Evolutionary conservation across 768 basidiomycete species (phyloP), one percentile per base, ranked within the genome.

Genomic region (Suillus bovinus): DNA sequence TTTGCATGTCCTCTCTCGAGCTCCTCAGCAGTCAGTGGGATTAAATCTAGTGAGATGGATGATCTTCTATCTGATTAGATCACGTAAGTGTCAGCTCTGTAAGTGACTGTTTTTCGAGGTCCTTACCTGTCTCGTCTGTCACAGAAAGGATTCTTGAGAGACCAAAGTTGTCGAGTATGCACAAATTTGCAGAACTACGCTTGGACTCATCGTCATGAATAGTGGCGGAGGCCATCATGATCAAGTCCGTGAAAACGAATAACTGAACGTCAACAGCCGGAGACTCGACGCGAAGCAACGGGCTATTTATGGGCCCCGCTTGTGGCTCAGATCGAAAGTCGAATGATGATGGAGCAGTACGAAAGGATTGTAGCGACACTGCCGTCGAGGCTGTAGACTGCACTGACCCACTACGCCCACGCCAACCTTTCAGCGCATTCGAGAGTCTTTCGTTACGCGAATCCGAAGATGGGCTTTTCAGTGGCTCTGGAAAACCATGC

Each of bases 181-280:
- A 69, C 81, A 86, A 71, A 67, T 75, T 63, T 65, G 76, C 63
- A 74, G 66, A 47, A 31, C 70, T 63, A 64, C 63, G 73, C 70
- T 71, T 58, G 6, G 59, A 58, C n/a, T 47, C 61, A n/a, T 36
- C 58, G 42, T 71, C 17, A 4, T 39, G 54, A 24, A 38, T 39
- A 33, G 63, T 64, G n/a, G 78, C 75, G 27, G 75, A 75, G 20
- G 85, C 82, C 33, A 93, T 71, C n/a, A 93, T 66, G 54, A 91
- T 70, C 36, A 93, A 61, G 71, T 94, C 91, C 20, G 84, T 84
- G 73, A 93, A 91, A 16, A 90, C 81, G 60, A 85, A 78, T 17
- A 72, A 77, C 54, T 79, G 78, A 10, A 79, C 67, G 20, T 72
- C 64, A 46, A 69, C n/a, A 10, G 66, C 66, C 54, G 65, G 68